phyloP scores from a whole-genome alignment of 257 asterid genomes.

The Solanum boliviense region DNA sequence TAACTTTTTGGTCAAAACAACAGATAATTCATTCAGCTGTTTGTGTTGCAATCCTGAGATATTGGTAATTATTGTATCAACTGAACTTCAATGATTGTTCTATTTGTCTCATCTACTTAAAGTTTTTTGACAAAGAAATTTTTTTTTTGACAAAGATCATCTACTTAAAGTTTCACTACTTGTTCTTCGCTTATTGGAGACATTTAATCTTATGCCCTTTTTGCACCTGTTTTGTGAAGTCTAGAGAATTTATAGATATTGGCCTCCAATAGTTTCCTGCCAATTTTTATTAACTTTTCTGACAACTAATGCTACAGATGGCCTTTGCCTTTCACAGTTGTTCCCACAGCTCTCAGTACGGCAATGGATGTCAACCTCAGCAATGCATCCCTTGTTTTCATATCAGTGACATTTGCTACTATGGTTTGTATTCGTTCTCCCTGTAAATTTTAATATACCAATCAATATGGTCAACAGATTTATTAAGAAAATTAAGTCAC shows the following conservation, averaged over 20 bases:
- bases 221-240: not conserved
- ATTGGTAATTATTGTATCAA: not conserved
- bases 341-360: conserved; percentile 95
- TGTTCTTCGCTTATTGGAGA: not conserved
- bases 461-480: not conserved
- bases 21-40: not conserved
- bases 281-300: conserved; percentile 52
- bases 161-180: not conserved
- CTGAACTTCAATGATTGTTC: not conserved
- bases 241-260: not conserved
- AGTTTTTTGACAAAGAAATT: not conserved
- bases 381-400: conserved; percentile 93
- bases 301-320: conserved; percentile 92
- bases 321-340: conserved; percentile 97
- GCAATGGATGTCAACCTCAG: conserved; percentile 98
- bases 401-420: conserved; percentile 97
- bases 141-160: not conserved
- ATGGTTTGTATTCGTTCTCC: conserved; percentile 54
- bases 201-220: not conserved
- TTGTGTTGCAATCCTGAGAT: not conserved
- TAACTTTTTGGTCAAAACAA: not conserved
- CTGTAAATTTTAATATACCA: not conserved
- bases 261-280: conserved; percentile 1
- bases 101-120: not conserved
- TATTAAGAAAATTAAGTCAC: not conserved